Conservation (phyloP, 2,329 filamentous ascomycete genomes). For the Aspergillus floridensis region DNA sequence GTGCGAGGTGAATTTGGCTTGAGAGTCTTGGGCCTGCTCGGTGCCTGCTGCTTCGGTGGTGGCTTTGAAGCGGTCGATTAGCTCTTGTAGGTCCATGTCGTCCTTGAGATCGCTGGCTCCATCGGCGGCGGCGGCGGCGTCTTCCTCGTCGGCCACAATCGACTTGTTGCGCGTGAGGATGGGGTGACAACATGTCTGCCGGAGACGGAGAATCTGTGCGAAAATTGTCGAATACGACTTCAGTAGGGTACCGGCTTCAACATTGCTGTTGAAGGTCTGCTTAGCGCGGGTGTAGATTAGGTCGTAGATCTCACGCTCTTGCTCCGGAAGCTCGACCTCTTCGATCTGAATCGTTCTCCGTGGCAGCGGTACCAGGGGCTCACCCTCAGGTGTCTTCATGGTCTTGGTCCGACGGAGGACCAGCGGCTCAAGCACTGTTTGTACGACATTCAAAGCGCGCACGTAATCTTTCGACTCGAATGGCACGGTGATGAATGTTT, state of each 20-base stretch:
- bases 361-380: constrained; percentile 77
- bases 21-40: constrained; percentile 50
- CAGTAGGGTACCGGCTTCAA: constrained; percentile 87
- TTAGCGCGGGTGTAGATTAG: constrained; percentile 83
- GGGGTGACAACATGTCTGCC: constrained; percentile 93
- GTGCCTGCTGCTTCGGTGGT: constrained; percentile 58
- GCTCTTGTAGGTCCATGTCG: constrained; percentile 88
- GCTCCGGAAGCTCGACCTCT: constrained; percentile 76
- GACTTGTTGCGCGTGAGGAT: constrained; percentile 81
- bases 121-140: constrained; percentile 74
- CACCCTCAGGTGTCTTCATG: constrained; percentile 90
- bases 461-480: constrained; percentile 96
- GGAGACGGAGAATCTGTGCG: constrained; percentile 86
- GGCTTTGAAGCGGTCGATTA: constrained; percentile 80
- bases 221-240: constrained; percentile 98
- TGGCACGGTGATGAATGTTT: constrained; percentile 94
- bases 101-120: constrained; percentile 78
- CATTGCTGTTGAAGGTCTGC: constrained; percentile 76
- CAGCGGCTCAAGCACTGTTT: constrained; percentile 93
- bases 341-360: constrained; percentile 80
- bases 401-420: constrained; percentile 94
- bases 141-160: constrained; percentile 82
- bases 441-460: constrained; percentile 89
- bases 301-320: constrained; percentile 89
- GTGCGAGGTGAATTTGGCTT: constrained; percentile 77